Conservation (phyloP, 257 asterid species). For the Pogostemon cablin region DNA sequence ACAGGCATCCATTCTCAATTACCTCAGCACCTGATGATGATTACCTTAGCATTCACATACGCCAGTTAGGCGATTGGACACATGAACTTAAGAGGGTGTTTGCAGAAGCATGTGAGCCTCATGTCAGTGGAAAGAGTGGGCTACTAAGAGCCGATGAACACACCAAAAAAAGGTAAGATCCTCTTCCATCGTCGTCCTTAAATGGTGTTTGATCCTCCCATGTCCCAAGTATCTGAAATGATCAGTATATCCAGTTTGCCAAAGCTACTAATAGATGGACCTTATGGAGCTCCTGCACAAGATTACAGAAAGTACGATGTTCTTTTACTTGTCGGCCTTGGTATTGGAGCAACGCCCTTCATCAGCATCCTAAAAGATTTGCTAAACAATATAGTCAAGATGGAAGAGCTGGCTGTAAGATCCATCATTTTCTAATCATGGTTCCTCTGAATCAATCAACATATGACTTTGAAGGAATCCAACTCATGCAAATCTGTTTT, state of each 20-base stretch:
- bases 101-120: slow-evolving; percentile 82
- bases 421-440: not conserved
- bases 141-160: slow-evolving; percentile 88
- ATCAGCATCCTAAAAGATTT: slow-evolving; percentile 90
- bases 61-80: slow-evolving; percentile 97
- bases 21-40: slow-evolving; percentile 96
- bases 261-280: slow-evolving; percentile 90
- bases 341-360: slow-evolving; percentile 96
- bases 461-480: not conserved
- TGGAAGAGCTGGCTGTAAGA: slow-evolving; percentile 89
- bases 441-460: not conserved
- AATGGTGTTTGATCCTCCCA: not conserved
- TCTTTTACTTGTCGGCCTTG: slow-evolving; percentile 90
- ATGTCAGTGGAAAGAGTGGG: slow-evolving; percentile 81
- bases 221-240: slow-evolving; percentile 24
- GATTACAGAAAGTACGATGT: slow-evolving; percentile 83
- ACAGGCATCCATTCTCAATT: slow-evolving; percentile 97
- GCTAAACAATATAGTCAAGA: slow-evolving; percentile 72
- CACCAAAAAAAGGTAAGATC: slow-evolving; percentile 65
- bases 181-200: not conserved
- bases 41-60: slow-evolving; percentile 88
- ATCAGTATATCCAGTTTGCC: slow-evolving; percentile 72
- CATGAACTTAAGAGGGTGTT: slow-evolving; percentile 87
- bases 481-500: slow-evolving; percentile 7
- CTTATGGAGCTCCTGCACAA: slow-evolving; percentile 99